Evolutionary conservation across 176 grass and related monocot species (phyloP), one percentile per base, ranked within the genome.

Genomic region (Oropetium thomaeum): DNA sequence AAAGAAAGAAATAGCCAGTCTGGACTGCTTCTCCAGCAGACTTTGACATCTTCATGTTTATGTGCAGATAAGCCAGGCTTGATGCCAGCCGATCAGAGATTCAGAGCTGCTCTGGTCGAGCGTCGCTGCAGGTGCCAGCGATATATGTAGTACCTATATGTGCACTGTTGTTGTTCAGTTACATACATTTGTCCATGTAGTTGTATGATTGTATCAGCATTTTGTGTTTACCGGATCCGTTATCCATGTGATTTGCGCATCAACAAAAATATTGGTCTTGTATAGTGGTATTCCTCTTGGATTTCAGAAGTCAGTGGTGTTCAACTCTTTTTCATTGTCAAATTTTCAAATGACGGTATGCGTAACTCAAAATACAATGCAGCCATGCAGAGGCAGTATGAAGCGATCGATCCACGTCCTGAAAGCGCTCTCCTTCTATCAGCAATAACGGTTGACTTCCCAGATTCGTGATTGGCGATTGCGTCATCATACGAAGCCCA

Each of bases 41-140:
- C 62, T 30, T 74, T 69, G 52, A 87, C 49, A 31, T 73, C 31
- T 10, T 12, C 23, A 66, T 68, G 61, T 62, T 83, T 43, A 10
- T 69, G 34, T 30, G 75, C 75, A 79, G 80, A 68, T 83, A 61
- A 69, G 33, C 53, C 80, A 69, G 22, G 75, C 33, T 28, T 62
- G 80, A 83, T 62, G 73, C 19, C 49, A 47, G 58, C 53, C 25
- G 5, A 22, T 20, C 20, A 1, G 25, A 43, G 22, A 40, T 71
- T 20, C 20, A 1, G 25, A 43, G 22, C 51, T 71, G 31, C 22
- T 60, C 58, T 31, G 32, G 26, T 64, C 19, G 37, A 77, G 60
- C 48, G 30, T 11, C 27, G 11, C 23, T 14, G 12, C 32, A 67
- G 51, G 30, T 38, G 49, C 27, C 11, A n/a, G 42, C 48, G 39